Conservation (phyloP, 2,329 filamentous ascomycete species). For the Stemphylium beticola region DNA sequence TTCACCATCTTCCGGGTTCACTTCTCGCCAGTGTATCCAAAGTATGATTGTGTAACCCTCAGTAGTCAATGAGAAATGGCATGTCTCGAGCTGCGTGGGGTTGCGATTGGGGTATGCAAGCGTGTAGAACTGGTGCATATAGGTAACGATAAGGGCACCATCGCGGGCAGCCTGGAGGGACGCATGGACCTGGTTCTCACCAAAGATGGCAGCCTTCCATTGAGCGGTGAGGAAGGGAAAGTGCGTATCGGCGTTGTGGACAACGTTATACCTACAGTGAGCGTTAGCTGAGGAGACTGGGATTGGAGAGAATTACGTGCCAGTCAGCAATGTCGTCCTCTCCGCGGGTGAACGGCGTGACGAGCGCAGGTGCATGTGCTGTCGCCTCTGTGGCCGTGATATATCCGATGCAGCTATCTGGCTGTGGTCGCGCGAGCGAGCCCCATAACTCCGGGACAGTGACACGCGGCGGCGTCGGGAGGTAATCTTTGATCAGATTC, state of each 20-base stretch:
- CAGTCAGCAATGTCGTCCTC: conserved; percentile 22
- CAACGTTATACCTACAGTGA: conserved; percentile 17
- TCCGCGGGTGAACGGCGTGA: conserved; percentile 13
- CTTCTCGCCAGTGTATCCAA: conserved; percentile 22
- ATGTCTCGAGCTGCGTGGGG: conserved; percentile 20
- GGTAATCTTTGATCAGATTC: conserved; percentile 15
- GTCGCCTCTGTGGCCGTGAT: conserved; percentile 18
- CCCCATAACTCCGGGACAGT: conserved; percentile 15
- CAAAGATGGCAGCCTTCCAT: conserved; percentile 20
- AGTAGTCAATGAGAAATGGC: conserved; percentile 17
- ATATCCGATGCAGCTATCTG: conserved; percentile 22
- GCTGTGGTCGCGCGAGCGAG: conserved; percentile 17
- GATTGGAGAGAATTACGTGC: conserved; percentile 1
- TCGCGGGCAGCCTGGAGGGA: conserved; percentile 21
- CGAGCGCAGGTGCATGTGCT: conserved; percentile 8
- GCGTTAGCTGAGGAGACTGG: conserved; percentile 4
- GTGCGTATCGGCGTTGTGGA: conserved; percentile 17
- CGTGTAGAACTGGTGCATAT: conserved; percentile 22
- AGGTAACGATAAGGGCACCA: conserved; percentile 22
- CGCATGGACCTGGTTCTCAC: conserved; percentile 20
- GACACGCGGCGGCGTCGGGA: conserved; percentile 11
- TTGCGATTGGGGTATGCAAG: conserved; percentile 17
- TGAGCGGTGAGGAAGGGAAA: conserved; percentile 22
- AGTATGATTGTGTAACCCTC: conserved; percentile 13
- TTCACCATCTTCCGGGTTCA: conserved; percentile 12